These are phyloP conservation scores for Claviceps sp. DNA, from an alignment of 2,329 filamentous ascomycete genomes.

Conservation along the genomic window DNA sequence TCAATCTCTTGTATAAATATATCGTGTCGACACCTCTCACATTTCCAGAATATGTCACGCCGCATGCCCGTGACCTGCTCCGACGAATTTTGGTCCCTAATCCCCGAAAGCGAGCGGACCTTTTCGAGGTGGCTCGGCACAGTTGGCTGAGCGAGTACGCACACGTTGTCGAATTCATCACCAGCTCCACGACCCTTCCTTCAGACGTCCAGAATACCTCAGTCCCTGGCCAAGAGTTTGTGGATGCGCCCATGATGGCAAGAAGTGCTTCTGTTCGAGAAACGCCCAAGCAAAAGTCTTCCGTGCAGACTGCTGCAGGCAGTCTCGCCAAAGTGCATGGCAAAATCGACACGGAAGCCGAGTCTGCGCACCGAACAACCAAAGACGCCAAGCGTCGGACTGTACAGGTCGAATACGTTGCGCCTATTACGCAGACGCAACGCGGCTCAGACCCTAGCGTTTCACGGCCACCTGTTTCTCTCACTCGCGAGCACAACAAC, in stretches of 20 bases:
- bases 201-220: conserved; percentile 75
- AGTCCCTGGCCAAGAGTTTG: conserved; percentile 41
- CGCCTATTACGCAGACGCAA: conserved; percentile 73
- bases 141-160: conserved; percentile 97
- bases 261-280: conserved; percentile 90
- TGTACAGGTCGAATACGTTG: conserved; percentile 95
- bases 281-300: conserved; percentile 54
- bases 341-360: conserved; percentile 55
- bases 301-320: conserved; percentile 34
- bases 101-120: conserved; percentile 81
- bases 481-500: conserved; percentile 29
- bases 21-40: conserved; percentile 94
- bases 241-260: conserved; percentile 50
- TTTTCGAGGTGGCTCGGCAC: conserved; percentile 94
- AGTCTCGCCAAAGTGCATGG: conserved; percentile 62
- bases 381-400: conserved; percentile 87
- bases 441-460: conserved; percentile 38
- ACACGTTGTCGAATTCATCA: conserved; percentile 94
- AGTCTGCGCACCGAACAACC: conserved; percentile 45
- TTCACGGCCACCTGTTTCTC: conserved; percentile 14
- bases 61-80: conserved; percentile 84
- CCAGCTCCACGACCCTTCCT: conserved; percentile 81
- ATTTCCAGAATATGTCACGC: conserved; percentile 97
- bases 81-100: conserved; percentile 91
- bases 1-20: conserved; percentile 98